phyloP scores from a whole-genome alignment of 2,329 filamentous ascomycete genomes.

The Didymella pinodella region DNA sequence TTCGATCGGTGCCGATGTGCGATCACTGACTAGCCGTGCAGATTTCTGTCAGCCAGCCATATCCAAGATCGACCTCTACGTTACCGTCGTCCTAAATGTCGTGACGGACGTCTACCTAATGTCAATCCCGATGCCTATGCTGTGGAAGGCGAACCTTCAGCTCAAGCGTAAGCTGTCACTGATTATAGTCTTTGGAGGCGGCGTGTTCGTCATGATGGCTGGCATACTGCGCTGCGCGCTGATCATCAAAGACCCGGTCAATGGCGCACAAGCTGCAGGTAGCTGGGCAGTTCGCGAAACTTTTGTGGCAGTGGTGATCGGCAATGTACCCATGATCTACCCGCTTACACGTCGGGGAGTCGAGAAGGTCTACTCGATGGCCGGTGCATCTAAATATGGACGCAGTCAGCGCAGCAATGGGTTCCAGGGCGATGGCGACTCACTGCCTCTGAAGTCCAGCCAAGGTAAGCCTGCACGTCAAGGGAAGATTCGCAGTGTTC shows the following conservation, averaged over 20 bases:
- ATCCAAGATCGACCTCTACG: constrained; percentile 22
- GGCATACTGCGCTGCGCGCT: constrained; percentile 58
- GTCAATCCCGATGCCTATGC: constrained; percentile 64
- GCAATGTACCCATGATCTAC: constrained; percentile 56
- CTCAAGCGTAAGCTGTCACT: constrained; percentile 62
- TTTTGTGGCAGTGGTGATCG: constrained; percentile 55
- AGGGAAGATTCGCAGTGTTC: constrained; percentile 7
- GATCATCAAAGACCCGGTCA: constrained; percentile 38
- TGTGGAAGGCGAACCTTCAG: constrained; percentile 60
- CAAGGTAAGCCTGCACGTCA: constrained; percentile 1
- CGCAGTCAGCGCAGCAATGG: constrained; percentile 3
- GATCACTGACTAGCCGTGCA: constrained; percentile 8
- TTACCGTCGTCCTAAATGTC: constrained; percentile 58
- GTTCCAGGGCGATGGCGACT: constrained; percentile 11
- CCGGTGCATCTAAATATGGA: constrained; percentile 6
- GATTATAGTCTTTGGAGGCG: constrained; percentile 63
- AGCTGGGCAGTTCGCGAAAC: constrained; percentile 57
- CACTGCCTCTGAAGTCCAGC: constrained; percentile 16
- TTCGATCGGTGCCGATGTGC: too few species aligned
- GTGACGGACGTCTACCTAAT: constrained; percentile 67
- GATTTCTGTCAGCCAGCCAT: constrained; percentile 25
- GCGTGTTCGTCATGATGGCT: constrained; percentile 63
- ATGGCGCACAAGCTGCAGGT: constrained; percentile 51
- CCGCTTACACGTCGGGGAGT: constrained; percentile 25
- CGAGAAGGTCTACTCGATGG: constrained; percentile 19